Evolutionary conservation across 306 rosid species (phyloP), one percentile per base, ranked within the genome.

Genomic region (barrel medic (Medicago truncatula)): DNA sequence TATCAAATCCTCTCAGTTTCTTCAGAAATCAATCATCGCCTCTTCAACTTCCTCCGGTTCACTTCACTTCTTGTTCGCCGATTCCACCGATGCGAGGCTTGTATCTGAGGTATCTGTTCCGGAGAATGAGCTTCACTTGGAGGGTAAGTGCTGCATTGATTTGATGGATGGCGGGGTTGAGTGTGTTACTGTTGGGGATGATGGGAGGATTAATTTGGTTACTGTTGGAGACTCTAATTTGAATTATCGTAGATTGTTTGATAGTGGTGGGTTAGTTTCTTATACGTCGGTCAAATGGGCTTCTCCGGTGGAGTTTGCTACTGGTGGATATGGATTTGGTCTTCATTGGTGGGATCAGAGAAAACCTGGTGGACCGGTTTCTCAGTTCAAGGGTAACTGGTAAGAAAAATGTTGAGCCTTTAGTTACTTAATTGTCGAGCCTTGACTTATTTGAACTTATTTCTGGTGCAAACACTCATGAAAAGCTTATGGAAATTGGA

Each of bases 331-430:
- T 66, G 98, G 97, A 3, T 90, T 87, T 54, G 77, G 95, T 61
- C 87, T 94, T 76, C 98, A 92, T 25, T 94, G 97, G 97, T 94
- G 98, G 98, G 98, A 94, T 76, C 92, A 86, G 81, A 83, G 97
- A 53, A 91, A 86, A 67, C 94, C 90, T 1, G 95, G 95, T 10
- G 95, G 92, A 20, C 85, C 96, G 13, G 97, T 86, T 76, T 94
- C 95, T 54, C 96, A 88, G 83, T 88, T 94, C 77, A 94, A 92
- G 91, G 93, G 87, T 6, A 65, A 85, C 69, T 85, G 97, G 98
- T 93, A 80, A 82, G 97, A 49, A 23, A 78, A 65, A 23, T 65
- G 38, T 28, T 31, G 6, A 53, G 7, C 6, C 6, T n/a, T 12
- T 14, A 44, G 41, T 23, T 15, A 65, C 70, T 54, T 9, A 17